Base-by-base conservation (phyloP, 495 filamentous ascomycete species). In the Amniculicola lignicola region DNA sequence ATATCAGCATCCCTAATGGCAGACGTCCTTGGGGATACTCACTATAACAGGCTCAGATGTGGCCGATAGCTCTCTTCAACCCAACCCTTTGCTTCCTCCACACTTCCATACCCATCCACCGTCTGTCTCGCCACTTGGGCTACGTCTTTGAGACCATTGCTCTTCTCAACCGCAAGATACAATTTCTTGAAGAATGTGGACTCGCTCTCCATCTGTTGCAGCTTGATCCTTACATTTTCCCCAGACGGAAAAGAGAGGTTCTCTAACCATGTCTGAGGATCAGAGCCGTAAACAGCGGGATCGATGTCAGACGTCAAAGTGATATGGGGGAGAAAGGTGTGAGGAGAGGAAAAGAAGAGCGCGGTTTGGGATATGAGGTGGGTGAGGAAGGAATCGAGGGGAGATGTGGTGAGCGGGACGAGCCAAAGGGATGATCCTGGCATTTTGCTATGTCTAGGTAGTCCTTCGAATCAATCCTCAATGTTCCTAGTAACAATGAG, bases 1-100 rank as follows among this genome's bases (percentile, higher is more conserved):
- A 7, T 28, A 7, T 25, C 7, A 22, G 7, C 41, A 6, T 9
- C 23, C 3, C 14, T 16, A 28, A 33, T 9, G 9, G 2, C 43
- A 4, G 25, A 37, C n/a, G n/a, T n/a, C 11, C 10, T 21, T 27
- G 27, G 12, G 46, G 7, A 21, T 16, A 69, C 67, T 46, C 51
- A 71, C 69, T 72, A 72, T 41, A 69, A 47, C 40, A 72, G 49
- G 53, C 66, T 69, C 25, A 57, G 40, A 59, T 72, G 69, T 46
- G 69, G 67, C 27, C 12, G 18, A 51, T 59, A 72, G 6, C 48
- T 33, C 54, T 67, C 48, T 37, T 64, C 51, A n/a, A 54, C 64
- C 67, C 69, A 70, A 42, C 50, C 40, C 49, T 52, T 36, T 24
- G 63, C 63, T 21, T 16, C 46, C 19, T 51, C 43, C 21, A 43